phyloP scores from a whole-genome alignment of 2,329 filamentous ascomycete genomes.

The Hypocrella siamensis region DNA sequence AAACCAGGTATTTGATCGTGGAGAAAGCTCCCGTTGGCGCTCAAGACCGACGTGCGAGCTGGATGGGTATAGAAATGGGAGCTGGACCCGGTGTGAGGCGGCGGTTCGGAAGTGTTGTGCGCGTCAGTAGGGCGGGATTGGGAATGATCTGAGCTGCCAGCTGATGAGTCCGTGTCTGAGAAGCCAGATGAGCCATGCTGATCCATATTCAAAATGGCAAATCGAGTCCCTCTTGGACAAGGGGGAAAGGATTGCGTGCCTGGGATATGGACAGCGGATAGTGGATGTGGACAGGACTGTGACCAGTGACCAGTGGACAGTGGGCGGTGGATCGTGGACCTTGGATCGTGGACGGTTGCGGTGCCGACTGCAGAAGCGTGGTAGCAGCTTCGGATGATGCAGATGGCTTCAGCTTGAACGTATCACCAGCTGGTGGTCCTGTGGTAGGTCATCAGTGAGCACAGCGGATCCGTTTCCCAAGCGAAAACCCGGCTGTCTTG shows the following conservation, averaged over 20 bases:
- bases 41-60: slow-evolving; percentile 27
- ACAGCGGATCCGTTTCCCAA: too few species aligned
- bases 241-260: slow-evolving; percentile 1
- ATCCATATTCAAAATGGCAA: slow-evolving; percentile 7
- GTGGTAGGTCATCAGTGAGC: too few species aligned
- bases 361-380: too few species aligned
- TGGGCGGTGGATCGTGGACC: background rate
- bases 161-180: slow-evolving; percentile 10
- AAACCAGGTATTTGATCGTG: slow-evolving; percentile 5
- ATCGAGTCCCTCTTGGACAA: background rate
- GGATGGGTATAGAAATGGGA: slow-evolving; percentile 26
- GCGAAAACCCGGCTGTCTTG: too few species aligned
- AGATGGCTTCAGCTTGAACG: too few species aligned
- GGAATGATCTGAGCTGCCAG: slow-evolving; percentile 5
- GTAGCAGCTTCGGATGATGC: too few species aligned
- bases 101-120: slow-evolving; percentile 15
- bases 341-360: too few species aligned
- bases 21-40: slow-evolving; percentile 24
- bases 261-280: background rate
- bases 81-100: slow-evolving; percentile 18
- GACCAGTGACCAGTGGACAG: background rate
- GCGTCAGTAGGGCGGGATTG: slow-evolving; percentile 7
- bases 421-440: too few species aligned
- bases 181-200: slow-evolving; percentile 11
- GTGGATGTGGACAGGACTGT: too few species aligned